phyloP scores from a whole-genome alignment of 495 filamentous ascomycete species.

The Aspergillus heteromorphus region DNA sequence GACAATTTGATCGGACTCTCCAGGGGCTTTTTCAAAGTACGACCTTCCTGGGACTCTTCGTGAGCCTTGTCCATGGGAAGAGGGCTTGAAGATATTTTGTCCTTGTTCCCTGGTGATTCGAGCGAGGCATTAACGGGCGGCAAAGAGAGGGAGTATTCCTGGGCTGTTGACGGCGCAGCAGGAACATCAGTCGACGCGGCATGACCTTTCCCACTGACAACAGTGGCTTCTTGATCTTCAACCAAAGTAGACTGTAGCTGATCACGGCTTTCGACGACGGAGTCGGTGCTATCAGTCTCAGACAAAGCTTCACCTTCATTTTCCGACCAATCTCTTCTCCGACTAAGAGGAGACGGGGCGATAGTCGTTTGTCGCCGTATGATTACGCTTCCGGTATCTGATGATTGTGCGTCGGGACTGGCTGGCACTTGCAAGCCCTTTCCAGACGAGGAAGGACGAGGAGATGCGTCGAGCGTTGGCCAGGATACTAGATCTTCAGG shows the following conservation, averaged over 20 bases:
- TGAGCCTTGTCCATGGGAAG: not conserved
- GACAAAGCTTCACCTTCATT: not conserved
- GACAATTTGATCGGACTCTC: conserved; percentile 41
- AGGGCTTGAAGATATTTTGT: not conserved
- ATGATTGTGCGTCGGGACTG: conserved; percentile 1
- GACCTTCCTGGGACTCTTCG: not conserved
- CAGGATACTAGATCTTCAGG: not conserved
- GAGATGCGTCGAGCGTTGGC: not conserved
- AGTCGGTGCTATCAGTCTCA: not conserved
- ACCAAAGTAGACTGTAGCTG: not conserved
- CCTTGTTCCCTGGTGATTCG: not conserved
- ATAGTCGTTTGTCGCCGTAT: not conserved
- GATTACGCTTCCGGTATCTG: conserved; percentile 4
- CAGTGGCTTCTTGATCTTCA: not conserved
- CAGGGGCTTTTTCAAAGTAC: conserved; percentile 23
- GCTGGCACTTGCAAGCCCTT: not conserved
- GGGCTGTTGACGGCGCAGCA: not conserved
- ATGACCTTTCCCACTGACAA: not conserved
- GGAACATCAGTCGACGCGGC: not conserved
- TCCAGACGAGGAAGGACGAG: not conserved
- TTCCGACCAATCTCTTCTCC: not conserved
- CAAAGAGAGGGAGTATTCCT: not conserved
- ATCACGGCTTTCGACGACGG: not conserved
- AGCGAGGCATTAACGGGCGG: not conserved
- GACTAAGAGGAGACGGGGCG: not conserved